These are phyloP conservation scores for Jacaranda copaia DNA, from an alignment of 257 asterid species.

Conservation along the genomic window DNA sequence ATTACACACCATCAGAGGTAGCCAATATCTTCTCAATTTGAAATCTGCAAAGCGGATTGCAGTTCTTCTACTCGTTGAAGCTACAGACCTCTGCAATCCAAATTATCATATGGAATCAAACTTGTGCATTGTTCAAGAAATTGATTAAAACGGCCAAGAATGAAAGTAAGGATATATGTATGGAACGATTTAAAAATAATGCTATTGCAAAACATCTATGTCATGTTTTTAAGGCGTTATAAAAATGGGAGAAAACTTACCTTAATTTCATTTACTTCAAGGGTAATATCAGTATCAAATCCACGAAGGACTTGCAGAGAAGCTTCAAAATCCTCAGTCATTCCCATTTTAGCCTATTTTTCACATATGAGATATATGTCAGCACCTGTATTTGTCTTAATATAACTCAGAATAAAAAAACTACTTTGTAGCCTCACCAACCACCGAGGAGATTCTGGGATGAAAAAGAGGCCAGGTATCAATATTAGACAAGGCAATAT, in stretches of 20 bases:
- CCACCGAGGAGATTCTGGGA: slow-evolving; percentile 96
- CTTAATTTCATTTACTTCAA: slow-evolving; percentile 68
- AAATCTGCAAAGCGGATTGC: slow-evolving; percentile 84
- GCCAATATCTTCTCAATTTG: slow-evolving; percentile 89
- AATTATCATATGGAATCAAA: slow-evolving; percentile 17
- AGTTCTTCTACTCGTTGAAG: slow-evolving; percentile 80
- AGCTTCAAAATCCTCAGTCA: slow-evolving; percentile 65
- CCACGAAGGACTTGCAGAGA: slow-evolving; percentile 82
- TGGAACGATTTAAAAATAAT: neutral
- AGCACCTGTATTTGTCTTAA: slow-evolving; percentile 14
- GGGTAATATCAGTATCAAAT: slow-evolving; percentile 62
- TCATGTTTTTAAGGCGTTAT: neutral
- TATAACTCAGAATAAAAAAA: neutral
- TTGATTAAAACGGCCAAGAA: neutral
- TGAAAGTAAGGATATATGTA: neutral
- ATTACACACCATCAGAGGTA: slow-evolving; percentile 77
- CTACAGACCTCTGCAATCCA: slow-evolving; percentile 76
- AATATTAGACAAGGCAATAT: slow-evolving; percentile 71
- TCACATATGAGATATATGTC: neutral
- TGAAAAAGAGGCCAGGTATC: slow-evolving; percentile 76
- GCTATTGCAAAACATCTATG: neutral
- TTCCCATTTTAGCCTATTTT: slow-evolving; percentile 76
- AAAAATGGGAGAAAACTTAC: slow-evolving; percentile 36
- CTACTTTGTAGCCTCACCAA: slow-evolving; percentile 63
- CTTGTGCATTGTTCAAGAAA: slow-evolving; percentile 23